Evolutionary conservation across 208 protist genomes (phyloP), one percentile per base, ranked within the genome.

Genomic region (Trypanosoma mega): DNA sequence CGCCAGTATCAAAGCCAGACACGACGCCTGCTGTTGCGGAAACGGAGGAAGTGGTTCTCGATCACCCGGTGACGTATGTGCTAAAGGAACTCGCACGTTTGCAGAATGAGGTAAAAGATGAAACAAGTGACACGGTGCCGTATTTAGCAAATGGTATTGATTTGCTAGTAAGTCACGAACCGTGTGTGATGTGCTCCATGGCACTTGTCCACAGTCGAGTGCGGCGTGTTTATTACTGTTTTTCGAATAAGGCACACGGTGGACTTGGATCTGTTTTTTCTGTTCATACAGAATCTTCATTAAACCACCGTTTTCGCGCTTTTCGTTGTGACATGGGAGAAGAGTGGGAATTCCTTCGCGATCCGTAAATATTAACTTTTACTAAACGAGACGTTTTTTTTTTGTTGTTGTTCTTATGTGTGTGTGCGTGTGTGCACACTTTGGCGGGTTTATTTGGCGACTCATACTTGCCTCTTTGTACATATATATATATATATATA

Each of bases 131-230:
- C 1, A 16, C 39, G 14, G 43, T 50, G 30, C 74, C 85, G 23
- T 98, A 98, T 69, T 68, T 98, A n/a, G 92, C 85, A 6, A 96
- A 86, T 26, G 80, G 63, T 1, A 73, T 93, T 8, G 90, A 96
- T 63, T 29, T 97, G 0, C 85, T 89, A 59, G 80, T 94, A 54
- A 94, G 72, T 8, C 84, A 97, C 59, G 94, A 98, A 67, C 94
- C 94, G 21, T 98, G 94, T 50, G 78, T 91, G 18, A 97, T 97
- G 92, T 98, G 94, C 52, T 69, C 86, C 49, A 98, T 98, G 94
- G 94, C 90, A 12, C 82, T 98, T 33, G 78, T 98, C 12, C 94
- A 98, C 78, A 96, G 90, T 27, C 80, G 94, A 44, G 76, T 93
- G 21, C 64, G 72, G 18, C 79, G 82, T 1, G 87, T 96, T 2